phyloP scores from a whole-genome alignment of 1,284 basidiomycete species.

The Microbotryum violaceum region DNA sequence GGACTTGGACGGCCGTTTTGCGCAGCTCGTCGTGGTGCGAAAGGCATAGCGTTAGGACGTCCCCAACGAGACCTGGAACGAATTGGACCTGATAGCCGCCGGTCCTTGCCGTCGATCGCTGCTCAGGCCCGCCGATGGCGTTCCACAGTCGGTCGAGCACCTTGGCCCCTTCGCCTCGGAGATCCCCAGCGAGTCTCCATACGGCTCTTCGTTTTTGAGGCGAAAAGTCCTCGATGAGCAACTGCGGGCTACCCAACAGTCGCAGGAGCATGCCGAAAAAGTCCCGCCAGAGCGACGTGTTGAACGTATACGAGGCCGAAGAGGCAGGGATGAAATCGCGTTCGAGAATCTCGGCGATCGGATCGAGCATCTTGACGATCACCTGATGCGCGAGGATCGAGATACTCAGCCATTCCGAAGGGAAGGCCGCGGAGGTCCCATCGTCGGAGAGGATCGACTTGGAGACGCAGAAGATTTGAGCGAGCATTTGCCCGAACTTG shows the following conservation, averaged over 20 bases:
- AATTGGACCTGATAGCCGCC: slow-evolving; percentile 48
- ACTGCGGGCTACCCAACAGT: slow-evolving; percentile 77
- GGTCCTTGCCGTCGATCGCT: slow-evolving; percentile 31
- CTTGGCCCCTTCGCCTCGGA: slow-evolving; percentile 83
- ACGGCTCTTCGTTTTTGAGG: slow-evolving; percentile 76
- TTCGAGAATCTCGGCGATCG: slow-evolving; percentile 67
- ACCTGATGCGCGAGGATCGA: slow-evolving; percentile 84
- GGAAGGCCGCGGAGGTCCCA: slow-evolving; percentile 54
- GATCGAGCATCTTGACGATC: slow-evolving; percentile 78
- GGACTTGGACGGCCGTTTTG: slow-evolving; percentile 73
- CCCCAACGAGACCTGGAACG: slow-evolving; percentile 71
- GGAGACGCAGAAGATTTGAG: slow-evolving; percentile 72
- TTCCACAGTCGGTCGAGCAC: slow-evolving; percentile 80
- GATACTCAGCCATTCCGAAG: slow-evolving; percentile 84
- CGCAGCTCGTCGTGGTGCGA: slow-evolving; percentile 90
- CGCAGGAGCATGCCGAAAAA: slow-evolving; percentile 75
- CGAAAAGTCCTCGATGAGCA: slow-evolving; percentile 88
- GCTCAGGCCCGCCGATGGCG: slow-evolving; percentile 69
- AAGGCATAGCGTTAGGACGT: slow-evolving; percentile 83
- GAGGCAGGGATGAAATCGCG: slow-evolving; percentile 71
- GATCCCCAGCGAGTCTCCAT: slow-evolving; percentile 90
- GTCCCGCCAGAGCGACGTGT: slow-evolving; percentile 70
- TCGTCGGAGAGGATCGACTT: slow-evolving; percentile 77
- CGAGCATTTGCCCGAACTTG: slow-evolving; percentile 63
- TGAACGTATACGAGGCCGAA: slow-evolving; percentile 56